These are phyloP conservation scores for Pinus tabuliformis DNA, from an alignment of 75 land plant genomes.

Conservation along the genomic window DNA sequence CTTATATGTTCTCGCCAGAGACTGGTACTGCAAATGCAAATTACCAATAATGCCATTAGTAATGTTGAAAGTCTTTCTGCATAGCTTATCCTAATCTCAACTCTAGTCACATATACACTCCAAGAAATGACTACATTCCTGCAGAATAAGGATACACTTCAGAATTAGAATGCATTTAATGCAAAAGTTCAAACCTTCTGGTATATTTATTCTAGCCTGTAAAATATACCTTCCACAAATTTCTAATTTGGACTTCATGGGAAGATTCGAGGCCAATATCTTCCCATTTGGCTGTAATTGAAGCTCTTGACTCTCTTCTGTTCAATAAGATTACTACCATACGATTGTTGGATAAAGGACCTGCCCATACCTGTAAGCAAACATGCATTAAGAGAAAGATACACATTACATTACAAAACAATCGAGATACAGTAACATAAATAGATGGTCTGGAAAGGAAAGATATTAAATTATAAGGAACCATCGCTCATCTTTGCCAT, in stretches of 20 bases:
- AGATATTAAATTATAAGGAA: not conserved
- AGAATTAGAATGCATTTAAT: too few species aligned
- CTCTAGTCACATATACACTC: too few species aligned
- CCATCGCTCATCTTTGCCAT: not conserved
- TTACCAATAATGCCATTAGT: too few species aligned
- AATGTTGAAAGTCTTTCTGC: too few species aligned
- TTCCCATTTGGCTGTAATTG: conserved; percentile 37
- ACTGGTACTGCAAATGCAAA: not conserved
- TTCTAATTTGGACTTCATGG: conserved; percentile 24
- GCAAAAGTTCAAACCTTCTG: too few species aligned
- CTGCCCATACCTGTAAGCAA: conserved; percentile 54
- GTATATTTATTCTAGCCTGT: too few species aligned
- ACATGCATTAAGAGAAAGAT: not conserved
- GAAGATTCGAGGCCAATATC: conserved; percentile 33
- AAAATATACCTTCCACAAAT: conserved; percentile 60
- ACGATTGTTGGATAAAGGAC: conserved; percentile 40
- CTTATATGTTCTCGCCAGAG: not conserved
- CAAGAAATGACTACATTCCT: too few species aligned
- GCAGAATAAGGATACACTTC: too few species aligned
- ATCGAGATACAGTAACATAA: not conserved
- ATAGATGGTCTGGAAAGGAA: not conserved
- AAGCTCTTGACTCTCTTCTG: conserved; percentile 12
- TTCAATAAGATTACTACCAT: conserved; percentile 45
- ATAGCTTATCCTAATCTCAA: too few species aligned
- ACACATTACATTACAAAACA: not conserved